These are phyloP conservation scores for Punica granatum DNA, from an alignment of 345 rosid genomes.

Conservation along the genomic window DNA sequence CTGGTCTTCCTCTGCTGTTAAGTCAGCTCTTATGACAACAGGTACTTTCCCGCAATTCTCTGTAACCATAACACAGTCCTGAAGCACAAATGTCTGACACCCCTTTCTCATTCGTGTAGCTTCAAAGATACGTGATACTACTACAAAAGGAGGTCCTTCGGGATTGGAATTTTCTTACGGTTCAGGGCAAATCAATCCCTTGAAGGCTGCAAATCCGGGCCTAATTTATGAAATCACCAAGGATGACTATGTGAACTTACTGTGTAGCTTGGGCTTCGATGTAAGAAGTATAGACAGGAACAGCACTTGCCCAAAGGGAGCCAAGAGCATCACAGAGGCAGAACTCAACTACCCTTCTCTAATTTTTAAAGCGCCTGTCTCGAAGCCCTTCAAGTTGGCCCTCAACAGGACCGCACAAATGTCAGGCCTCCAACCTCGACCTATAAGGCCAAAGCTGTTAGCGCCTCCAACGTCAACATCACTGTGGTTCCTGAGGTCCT, in stretches of 20 bases:
- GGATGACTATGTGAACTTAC: neutral
- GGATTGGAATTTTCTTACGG: constrained; percentile 3
- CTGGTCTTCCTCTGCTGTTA: constrained; percentile 23
- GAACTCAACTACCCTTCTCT: constrained; percentile 1
- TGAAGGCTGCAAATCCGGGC: neutral
- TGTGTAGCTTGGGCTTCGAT: neutral
- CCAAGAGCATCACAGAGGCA: neutral
- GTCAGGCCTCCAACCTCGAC: constrained; percentile 1
- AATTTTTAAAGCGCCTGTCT: neutral
- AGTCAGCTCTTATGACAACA: constrained; percentile 34
- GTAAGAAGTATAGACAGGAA: neutral
- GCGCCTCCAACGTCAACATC: neutral
- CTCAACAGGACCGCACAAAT: constrained; percentile 1
- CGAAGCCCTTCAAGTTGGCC: neutral
- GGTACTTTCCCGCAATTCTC: constrained; percentile 7
- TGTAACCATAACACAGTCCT: neutral
- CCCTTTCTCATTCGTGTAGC: neutral
- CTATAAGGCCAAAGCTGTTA: neutral
- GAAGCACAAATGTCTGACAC: neutral
- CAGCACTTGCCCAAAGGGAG: neutral
- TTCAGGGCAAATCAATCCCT: neutral
- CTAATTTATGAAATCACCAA: neutral
- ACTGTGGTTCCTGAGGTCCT: neutral
- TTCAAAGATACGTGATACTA: neutral
- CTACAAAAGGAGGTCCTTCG: constrained; percentile 15